These are phyloP conservation scores for Calonectria crousiana DNA, from an alignment of 2,329 filamentous ascomycete genomes.

Conservation along the genomic window DNA sequence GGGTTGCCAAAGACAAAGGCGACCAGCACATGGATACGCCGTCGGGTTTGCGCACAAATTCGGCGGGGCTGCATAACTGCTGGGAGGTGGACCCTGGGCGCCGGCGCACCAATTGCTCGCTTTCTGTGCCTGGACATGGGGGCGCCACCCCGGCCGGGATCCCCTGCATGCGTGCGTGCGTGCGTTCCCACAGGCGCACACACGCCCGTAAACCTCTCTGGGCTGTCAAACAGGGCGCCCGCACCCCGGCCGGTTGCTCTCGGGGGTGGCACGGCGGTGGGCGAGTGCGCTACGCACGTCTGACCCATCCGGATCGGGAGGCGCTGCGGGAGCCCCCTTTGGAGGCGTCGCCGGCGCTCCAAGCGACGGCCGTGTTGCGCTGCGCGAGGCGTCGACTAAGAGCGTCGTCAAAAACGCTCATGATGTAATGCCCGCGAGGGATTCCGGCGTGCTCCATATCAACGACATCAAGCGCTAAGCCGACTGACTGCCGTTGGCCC, in stretches of 20 bases:
- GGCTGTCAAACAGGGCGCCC: neutral
- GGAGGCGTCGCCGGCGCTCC: neutral
- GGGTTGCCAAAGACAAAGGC: neutral
- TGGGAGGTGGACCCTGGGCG: neutral
- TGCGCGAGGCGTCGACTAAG: neutral
- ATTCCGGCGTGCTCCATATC: neutral
- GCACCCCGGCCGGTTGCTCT: neutral
- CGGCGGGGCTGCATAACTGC: neutral
- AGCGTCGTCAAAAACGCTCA: neutral
- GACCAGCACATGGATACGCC: neutral
- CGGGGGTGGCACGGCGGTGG: neutral
- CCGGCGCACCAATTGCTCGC: constrained; percentile 15
- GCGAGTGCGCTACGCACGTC: neutral
- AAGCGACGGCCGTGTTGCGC: neutral
- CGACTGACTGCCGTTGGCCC: neutral
- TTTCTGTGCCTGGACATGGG: neutral
- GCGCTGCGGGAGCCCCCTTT: neutral
- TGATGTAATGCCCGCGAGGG: neutral
- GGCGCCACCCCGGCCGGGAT: neutral
- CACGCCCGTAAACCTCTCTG: neutral
- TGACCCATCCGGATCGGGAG: neutral
- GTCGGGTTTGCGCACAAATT: neutral
- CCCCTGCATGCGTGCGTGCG: constrained; percentile 10
- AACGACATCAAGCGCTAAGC: neutral
- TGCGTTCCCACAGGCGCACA: neutral